Evolutionary conservation across 2,329 filamentous ascomycete genomes (phyloP).

Genomic region (Ceratocystis diversiconidia): DNA sequence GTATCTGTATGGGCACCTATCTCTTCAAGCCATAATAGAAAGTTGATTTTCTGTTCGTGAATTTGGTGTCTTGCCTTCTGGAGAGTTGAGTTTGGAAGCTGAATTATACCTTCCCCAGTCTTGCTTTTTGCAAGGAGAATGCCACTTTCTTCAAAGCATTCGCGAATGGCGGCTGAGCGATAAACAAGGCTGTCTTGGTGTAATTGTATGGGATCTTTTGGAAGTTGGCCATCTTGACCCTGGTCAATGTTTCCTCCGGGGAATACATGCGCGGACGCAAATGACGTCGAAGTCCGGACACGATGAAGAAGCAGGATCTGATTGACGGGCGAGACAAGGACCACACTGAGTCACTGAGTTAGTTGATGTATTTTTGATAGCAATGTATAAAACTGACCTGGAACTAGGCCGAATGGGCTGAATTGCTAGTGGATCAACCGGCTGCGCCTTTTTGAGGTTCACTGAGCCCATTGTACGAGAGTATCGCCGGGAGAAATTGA

Average conservation of each 20-base stretch:
- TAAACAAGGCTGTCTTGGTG: conserved; percentile 64
- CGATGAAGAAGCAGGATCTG: conserved; percentile 79
- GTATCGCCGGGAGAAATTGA: not conserved
- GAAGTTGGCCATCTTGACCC: conserved; percentile 55
- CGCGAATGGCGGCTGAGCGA: conserved; percentile 68
- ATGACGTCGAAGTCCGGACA: conserved; percentile 67
- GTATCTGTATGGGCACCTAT: conserved; percentile 42
- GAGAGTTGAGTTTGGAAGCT: conserved; percentile 43
- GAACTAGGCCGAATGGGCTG: conserved; percentile 10
- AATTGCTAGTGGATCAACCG: not conserved
- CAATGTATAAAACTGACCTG: conserved; percentile 2
- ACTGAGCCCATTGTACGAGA: not conserved
- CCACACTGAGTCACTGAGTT: conserved; percentile 32
- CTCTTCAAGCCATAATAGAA: conserved; percentile 47
- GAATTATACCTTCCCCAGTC: conserved; percentile 40
- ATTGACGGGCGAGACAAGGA: conserved; percentile 75
- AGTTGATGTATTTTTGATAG: not conserved
- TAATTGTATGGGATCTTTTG: conserved; percentile 35
- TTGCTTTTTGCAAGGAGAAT: conserved; percentile 51
- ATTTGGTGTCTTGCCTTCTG: conserved; percentile 54
- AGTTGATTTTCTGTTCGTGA: conserved; percentile 50
- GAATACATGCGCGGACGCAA: conserved; percentile 88
- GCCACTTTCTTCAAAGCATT: conserved; percentile 91
- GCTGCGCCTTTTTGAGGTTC: not conserved
- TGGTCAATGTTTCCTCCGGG: conserved; percentile 74